Base-by-base conservation (phyloP, 805 yeast genomes). In the Scheffersomyces spartinae region DNA sequence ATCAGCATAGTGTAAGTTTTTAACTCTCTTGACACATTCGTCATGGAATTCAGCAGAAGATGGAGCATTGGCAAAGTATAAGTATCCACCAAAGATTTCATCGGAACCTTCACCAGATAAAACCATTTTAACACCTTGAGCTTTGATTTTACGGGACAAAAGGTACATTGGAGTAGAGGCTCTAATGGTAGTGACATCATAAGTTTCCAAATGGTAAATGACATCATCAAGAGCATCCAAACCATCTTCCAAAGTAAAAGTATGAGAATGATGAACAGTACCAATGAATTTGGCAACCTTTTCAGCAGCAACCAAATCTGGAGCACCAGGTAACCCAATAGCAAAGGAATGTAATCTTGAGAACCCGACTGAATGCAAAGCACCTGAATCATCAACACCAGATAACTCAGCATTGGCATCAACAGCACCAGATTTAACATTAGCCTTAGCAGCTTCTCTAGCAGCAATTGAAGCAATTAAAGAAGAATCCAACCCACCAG, bases 81-180 rank as follows among this genome's bases (percentile, higher is more conserved):
- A 64, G 71, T 91, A 91, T 29, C 99, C 99, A 43, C 99, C 99
- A 51, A 91, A 91, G 54, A 91, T 79, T 68, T 91, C 99, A 58
- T 91, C 99, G 15, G 96, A 84, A 36, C 99, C 99, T 62, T 91
- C 99, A 51, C 99, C 99, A 19, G 95, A 82, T 31, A 91, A 64
- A 20, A 91, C 99, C 99, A 91, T 91, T 75, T 91, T 91, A 45
- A 91, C 95, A 56, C 98, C 99, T 61, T 88, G 96, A 26, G 98
- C 98, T 68, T 91, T 91, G 66, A 91, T 91, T 65, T 91, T 91
- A 58, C 99, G 73, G 9, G 94, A 79, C 40, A 91, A 65, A 45
- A 91, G 64, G 67, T 86, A 91, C 99, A 91, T 91, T 40, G 99
- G 99, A 21, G 98, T 91, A 7, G 97, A 86, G 17, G 99, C 99